Base-by-base conservation (phyloP, 805 yeast genomes). In the Nakazawaea peltata region DNA sequence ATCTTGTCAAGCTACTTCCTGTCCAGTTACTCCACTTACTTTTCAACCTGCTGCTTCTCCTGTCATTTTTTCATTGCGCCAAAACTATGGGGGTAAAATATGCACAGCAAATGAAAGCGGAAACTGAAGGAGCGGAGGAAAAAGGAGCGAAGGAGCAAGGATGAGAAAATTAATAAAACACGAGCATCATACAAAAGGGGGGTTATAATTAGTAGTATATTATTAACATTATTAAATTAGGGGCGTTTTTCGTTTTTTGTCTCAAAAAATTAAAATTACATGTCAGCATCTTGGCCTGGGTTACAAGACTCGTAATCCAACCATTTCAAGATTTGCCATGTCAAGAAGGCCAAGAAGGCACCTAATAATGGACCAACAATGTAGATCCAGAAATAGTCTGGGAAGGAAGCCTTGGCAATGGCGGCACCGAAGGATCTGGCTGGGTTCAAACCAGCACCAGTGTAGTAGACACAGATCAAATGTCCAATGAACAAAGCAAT, bases 401-500 rank as follows among this genome's bases (percentile, higher is more conserved):
- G 94, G 78, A 86, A 86, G 16, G 73, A 65, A 39, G 57, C 65
- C 37, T 72, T 71, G 41, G 87, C 94, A 41, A 84, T 65, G 54
- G 78, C 71, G 35, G 95, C 94, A 52, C 95, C 95, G 39, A 85
- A 71, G 23, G 84, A 65, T 68, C 95, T 77, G 30, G 95, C 95
- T 39, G 95, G 95, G 70, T 85, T 85, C 52, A 84, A 67, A 55
- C 95, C 95, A 26, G 94, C 94, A 56, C 95, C 95, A 33, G 94
- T 82, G 66, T 73, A 81, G 71, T 70, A 81, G 38, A 86, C 83
- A 54, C 81, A 72, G 48, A 83, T 69, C 67, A 85, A 72, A 57
- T 85, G 94, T 32, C 81, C 94, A 48, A 84, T 63, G 65, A 85
- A 81, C 47, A 85, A 67, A 19, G 94, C 73, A 37, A 85, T 57